These are phyloP conservation scores for Geotrichum carabidarum DNA, from an alignment of 1,139 yeast genomes.

Conservation along the genomic window DNA sequence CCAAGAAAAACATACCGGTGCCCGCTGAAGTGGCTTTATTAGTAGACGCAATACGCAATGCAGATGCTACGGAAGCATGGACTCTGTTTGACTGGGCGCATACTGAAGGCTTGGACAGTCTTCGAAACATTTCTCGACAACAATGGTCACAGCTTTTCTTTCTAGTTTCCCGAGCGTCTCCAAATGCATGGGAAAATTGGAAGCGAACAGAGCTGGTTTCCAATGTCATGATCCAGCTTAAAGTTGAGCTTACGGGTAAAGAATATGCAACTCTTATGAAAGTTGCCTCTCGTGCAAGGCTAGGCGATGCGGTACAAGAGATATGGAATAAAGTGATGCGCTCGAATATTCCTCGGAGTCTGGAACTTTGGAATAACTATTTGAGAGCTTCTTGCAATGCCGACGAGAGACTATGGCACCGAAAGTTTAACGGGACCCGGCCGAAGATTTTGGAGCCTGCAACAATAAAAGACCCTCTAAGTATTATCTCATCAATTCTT, in stretches of 20 bases:
- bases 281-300: constrained; percentile 29
- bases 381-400: constrained; percentile 35
- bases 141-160: constrained; percentile 17
- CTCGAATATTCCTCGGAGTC: constrained; percentile 22
- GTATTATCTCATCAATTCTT: constrained; percentile 31
- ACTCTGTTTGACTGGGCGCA: constrained; percentile 1
- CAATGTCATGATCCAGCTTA: constrained; percentile 24
- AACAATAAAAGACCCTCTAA: constrained; percentile 26
- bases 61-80: constrained; percentile 5
- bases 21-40: neutral
- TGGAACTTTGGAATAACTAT: constrained; percentile 37
- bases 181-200: constrained; percentile 5
- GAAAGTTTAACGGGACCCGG: constrained; percentile 18
- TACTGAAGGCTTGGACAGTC: constrained; percentile 5
- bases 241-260: constrained; percentile 23
- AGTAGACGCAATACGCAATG: neutral
- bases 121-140: constrained; percentile 12
- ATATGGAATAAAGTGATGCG: constrained; percentile 30
- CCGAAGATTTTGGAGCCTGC: constrained; percentile 21
- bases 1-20: neutral
- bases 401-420: constrained; percentile 33
- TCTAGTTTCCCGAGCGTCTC: neutral
- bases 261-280: constrained; percentile 32
- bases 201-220: constrained; percentile 7
- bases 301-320: constrained; percentile 25